Base-by-base conservation (phyloP, 176 grass and related monocot species). In the Areca catechu region DNA sequence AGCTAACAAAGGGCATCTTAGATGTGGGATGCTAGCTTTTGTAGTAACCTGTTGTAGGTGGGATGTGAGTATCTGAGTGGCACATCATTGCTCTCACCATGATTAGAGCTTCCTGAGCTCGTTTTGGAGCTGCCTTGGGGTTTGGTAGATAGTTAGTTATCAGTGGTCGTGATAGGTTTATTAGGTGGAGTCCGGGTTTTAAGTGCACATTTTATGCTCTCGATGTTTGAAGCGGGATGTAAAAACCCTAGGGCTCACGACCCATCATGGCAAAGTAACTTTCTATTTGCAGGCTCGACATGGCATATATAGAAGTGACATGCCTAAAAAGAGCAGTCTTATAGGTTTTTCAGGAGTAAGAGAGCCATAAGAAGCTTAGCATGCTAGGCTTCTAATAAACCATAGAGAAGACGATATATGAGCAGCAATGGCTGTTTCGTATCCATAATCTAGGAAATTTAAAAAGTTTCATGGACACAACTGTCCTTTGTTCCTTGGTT, bases 11-110 rank as follows among this genome's bases (percentile, higher is more conserved):
- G 16, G 21, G 53, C 60, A 61, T 54, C 56, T 27, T 34, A 57
- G 22, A 49, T 54, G 54, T 54, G 22, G 65, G 24, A 50, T 54
- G 4, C 24, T 53, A 30, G 9, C 61, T 70, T 78, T 28, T 4
- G 56, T 61, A 30, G 50, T 70, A 34, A 54, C 24, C 28, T 10
- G 30, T 50, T 75, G 66, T 75, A 75, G 78, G 71, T 81, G 51
- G 58, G 53, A 69, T 49, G 78, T 75, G 25, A 24, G 16, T 60
- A 57, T 81, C 78, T 56, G 51, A 70, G 70, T 68, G 63, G 71
- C 77, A 72, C 77, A 80, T 74, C 71, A 80, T 69, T 57, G 64
- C 70, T 65, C 68, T 61, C 50, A 55, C 49, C 58, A 51, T 75
- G 65, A 81, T 75, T 69, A 80, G 55, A 24, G 54, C 22, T 64